These are phyloP conservation scores for Trichophyton simii DNA, from an alignment of 2,329 filamentous ascomycete species.

Conservation along the genomic window DNA sequence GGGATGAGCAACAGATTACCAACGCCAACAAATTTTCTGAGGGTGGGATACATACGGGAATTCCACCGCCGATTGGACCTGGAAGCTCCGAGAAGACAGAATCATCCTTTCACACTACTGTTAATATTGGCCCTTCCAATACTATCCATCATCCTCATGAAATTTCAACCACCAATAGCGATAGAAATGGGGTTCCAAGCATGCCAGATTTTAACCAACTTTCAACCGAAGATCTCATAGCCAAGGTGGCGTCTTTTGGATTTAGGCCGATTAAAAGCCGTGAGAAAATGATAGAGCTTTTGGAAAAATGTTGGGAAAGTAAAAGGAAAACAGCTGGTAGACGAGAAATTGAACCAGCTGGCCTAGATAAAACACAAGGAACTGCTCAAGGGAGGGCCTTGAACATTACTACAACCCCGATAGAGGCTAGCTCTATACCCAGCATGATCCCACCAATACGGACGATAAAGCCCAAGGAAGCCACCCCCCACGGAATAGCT, in stretches of 20 bases:
- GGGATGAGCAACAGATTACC: too few species aligned
- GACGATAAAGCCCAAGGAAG: background rate
- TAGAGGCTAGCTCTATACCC: background rate
- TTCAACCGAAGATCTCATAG: conserved; percentile 50
- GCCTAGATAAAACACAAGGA: background rate
- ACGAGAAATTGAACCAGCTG: background rate
- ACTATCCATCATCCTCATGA: background rate
- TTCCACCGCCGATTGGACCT: background rate
- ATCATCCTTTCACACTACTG: background rate
- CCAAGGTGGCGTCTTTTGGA: conserved; percentile 51
- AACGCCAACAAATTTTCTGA: background rate
- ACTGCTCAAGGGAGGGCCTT: background rate
- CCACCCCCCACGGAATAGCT: background rate
- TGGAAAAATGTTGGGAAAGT: conserved; percentile 59
- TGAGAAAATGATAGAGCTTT: conserved; percentile 54
- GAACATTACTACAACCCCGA: background rate
- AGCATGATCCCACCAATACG: background rate
- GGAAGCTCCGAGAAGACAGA: background rate
- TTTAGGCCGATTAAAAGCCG: conserved; percentile 62
- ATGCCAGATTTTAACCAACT: conserved; percentile 48
- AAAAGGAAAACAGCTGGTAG: conserved; percentile 28
- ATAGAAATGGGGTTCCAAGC: background rate
- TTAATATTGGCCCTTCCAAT: background rate
- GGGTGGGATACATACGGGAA: background rate
- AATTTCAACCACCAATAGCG: too few species aligned